phyloP scores from a whole-genome alignment of 768 basidiomycete species.

The Hortiboletus flavorubellus region DNA sequence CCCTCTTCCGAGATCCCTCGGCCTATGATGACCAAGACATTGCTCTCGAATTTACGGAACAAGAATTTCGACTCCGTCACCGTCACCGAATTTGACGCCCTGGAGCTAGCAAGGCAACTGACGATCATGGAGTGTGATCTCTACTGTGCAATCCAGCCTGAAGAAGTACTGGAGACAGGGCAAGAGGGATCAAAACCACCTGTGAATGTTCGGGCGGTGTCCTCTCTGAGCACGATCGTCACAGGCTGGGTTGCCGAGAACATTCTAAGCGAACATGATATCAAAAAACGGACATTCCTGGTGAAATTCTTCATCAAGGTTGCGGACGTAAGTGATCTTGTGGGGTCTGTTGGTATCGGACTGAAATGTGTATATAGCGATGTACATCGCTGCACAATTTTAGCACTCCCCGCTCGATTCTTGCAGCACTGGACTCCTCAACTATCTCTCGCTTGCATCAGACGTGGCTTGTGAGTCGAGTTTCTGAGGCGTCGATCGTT shows the following conservation, averaged over 20 bases:
- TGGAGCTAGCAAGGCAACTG: slow-evolving; percentile 91
- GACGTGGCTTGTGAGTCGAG: slow-evolving; percentile 83
- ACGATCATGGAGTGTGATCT: slow-evolving; percentile 91
- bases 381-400: slow-evolving; percentile 84
- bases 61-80: slow-evolving; percentile 59
- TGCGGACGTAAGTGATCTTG: slow-evolving; percentile 63
- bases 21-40: slow-evolving; percentile 78
- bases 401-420: slow-evolving; percentile 87
- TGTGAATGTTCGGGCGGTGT: slow-evolving; percentile 77
- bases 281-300: slow-evolving; percentile 72
- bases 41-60: slow-evolving; percentile 65
- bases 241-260: slow-evolving; percentile 97
- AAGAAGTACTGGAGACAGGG: slow-evolving; percentile 84
- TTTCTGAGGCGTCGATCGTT: neutral
- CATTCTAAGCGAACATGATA: slow-evolving; percentile 86
- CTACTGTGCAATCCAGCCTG: slow-evolving; percentile 81
- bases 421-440: slow-evolving; percentile 93
- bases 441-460: slow-evolving; percentile 89
- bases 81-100: slow-evolving; percentile 87
- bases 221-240: slow-evolving; percentile 84
- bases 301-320: slow-evolving; percentile 95
- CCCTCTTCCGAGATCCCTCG: slow-evolving; percentile 71
- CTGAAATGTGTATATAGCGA: slow-evolving; percentile 49
- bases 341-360: slow-evolving; percentile 2
- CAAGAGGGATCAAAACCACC: slow-evolving; percentile 64